Base-by-base conservation (phyloP, 345 rosid species). In the Populus davidiana region DNA sequence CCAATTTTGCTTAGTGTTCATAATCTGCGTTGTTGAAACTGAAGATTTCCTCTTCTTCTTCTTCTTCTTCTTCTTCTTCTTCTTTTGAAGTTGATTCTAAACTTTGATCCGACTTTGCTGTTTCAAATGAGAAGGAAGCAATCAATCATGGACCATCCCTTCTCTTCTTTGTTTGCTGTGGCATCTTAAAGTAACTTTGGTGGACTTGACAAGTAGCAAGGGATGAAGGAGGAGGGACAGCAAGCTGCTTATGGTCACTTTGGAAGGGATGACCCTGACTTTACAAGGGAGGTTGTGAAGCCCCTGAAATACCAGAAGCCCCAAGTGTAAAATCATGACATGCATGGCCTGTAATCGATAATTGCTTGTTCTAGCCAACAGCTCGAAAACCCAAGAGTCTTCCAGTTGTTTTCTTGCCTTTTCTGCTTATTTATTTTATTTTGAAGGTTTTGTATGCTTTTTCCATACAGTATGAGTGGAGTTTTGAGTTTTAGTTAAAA, bases 201-300 rank as follows among this genome's bases (percentile, higher is more conserved):
- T 31, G 33, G 33, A 31, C 33, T 31, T 31, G 33, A 31, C 33
- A 31, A 31, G 33, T 31, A 31, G 33, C 33, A 31, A 31, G 33
- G 3, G 33, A 31, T 31, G 3, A 31, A 31, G 27, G 27, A 27
- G 33, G 33, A 31, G 33, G 33, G 33, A 31, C 33, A 27, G 27
- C 1, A 29, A 10, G 74, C 79, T 36, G 79, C 79, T 23, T 76
- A 69, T 56, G 74, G 79, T 39, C 79, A 76, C 67, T 76, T 76
- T n/a, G 79, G 74, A 69, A 76, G 79, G n/a, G 79, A 76, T 13
- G 79, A 41, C 73, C 1, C 79, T 4, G 69, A 76, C 74, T 76
- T 76, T 21, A 69, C 79, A 27, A 69, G 79, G 79, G 74, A 69
- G 61, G 68, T 39, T 9, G 79, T 76, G 61, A 69, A 76, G 79